These are phyloP conservation scores for Trichosporon ovoides DNA, from an alignment of 1,284 basidiomycete genomes.

Conservation along the genomic window DNA sequence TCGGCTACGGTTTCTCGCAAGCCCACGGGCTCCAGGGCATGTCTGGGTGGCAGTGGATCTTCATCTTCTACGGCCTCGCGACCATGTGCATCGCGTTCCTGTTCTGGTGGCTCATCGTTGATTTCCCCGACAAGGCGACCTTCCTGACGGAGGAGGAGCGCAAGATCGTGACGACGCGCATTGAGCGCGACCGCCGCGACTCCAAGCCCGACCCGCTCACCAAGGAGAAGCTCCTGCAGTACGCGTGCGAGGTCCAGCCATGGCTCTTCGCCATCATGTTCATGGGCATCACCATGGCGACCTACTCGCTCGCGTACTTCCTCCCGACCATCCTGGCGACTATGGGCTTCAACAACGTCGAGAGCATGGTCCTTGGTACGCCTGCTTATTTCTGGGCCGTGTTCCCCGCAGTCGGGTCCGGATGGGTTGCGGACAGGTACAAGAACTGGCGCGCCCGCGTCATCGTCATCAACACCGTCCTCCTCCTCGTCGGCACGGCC, in stretches of 20 bases:
- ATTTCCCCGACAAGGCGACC: constrained; percentile 52
- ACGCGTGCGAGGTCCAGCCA: constrained; percentile 46
- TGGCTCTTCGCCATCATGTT: constrained; percentile 51
- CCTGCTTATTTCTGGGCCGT: constrained; percentile 46
- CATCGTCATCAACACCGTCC: constrained; percentile 6
- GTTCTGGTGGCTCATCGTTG: constrained; percentile 36
- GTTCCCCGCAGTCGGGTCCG: constrained; percentile 40
- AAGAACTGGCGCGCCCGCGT: not conserved
- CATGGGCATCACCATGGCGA: constrained; percentile 22
- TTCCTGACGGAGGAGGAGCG: constrained; percentile 49
- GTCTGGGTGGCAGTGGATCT: constrained; percentile 11
- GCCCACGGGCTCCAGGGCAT: not conserved
- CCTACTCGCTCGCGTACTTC: constrained; percentile 39
- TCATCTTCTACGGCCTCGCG: constrained; percentile 7
- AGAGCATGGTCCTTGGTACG: constrained; percentile 40
- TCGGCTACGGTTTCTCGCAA: constrained; percentile 12
- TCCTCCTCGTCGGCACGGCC: constrained; percentile 6
- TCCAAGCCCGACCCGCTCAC: constrained; percentile 47
- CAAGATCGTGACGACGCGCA: constrained; percentile 45
- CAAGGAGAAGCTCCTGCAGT: constrained; percentile 31
- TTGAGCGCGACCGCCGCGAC: constrained; percentile 51
- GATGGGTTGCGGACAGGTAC: constrained; percentile 43
- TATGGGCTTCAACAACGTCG: constrained; percentile 21
- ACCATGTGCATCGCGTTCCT: constrained; percentile 7
- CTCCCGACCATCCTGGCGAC: constrained; percentile 44